Evolutionary conservation across 2,329 filamentous ascomycete genomes (phyloP).

Genomic region (Dactylellina drechsleri): DNA sequence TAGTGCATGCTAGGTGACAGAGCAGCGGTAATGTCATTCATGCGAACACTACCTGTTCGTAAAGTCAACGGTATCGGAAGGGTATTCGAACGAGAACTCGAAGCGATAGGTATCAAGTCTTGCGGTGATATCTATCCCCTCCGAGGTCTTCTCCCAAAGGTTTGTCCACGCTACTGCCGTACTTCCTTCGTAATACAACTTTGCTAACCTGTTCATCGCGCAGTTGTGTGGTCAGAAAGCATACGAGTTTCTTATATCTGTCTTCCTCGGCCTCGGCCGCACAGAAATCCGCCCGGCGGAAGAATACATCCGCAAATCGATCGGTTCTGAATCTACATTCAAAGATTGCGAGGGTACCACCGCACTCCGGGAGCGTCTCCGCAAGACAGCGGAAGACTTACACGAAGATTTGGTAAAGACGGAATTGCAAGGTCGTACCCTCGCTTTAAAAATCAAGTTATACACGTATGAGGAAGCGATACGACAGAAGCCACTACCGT

Average conservation of each 20-base stretch:
- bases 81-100: slow-evolving; percentile 89
- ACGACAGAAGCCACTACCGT: slow-evolving; percentile 78
- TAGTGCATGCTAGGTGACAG: slow-evolving; percentile 5
- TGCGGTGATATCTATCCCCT: slow-evolving; percentile 87
- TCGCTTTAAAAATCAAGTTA: slow-evolving; percentile 91
- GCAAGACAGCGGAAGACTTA: slow-evolving; percentile 82
- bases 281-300: slow-evolving; percentile 87
- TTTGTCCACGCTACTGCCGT: not conserved
- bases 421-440: slow-evolving; percentile 86
- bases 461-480: slow-evolving; percentile 94
- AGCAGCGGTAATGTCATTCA: slow-evolving; percentile 78
- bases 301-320: slow-evolving; percentile 89
- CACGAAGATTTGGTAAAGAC: slow-evolving; percentile 84
- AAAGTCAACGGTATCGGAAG: slow-evolving; percentile 96
- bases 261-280: slow-evolving; percentile 84
- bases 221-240: slow-evolving; percentile 89
- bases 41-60: slow-evolving; percentile 81
- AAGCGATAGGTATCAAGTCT: slow-evolving; percentile 84
- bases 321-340: slow-evolving; percentile 94
- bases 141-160: slow-evolving; percentile 72
- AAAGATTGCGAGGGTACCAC: slow-evolving; percentile 76
- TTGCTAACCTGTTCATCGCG: too few species aligned
- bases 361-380: slow-evolving; percentile 79
- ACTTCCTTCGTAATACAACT: not conserved
- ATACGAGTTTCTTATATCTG: slow-evolving; percentile 83